These are phyloP conservation scores for Penicillium sp. DNA, from an alignment of 2,329 filamentous ascomycete genomes.

Conservation along the genomic window DNA sequence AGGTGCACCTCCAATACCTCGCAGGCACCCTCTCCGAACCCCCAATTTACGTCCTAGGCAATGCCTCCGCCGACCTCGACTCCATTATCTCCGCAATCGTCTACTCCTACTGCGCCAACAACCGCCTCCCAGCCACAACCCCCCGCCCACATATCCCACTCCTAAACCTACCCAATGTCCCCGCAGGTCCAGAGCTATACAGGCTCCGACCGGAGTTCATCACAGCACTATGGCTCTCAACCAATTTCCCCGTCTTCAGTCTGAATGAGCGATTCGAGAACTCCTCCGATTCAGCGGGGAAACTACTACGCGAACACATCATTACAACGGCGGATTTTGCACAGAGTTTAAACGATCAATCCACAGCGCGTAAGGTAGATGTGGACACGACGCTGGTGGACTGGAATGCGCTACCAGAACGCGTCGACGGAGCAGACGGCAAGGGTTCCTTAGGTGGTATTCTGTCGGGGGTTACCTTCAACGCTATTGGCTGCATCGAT, in stretches of 20 bases:
- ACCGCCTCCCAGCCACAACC: slow-evolving; percentile 41
- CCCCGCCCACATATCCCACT: slow-evolving; percentile 56
- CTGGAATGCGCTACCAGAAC: slow-evolving; percentile 47
- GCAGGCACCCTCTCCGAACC: slow-evolving; percentile 22
- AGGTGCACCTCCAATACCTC: slow-evolving; percentile 30
- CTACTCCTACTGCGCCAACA: slow-evolving; percentile 59
- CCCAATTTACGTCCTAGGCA: slow-evolving; percentile 45
- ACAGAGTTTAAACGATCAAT: slow-evolving; percentile 17
- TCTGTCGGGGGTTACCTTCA: slow-evolving; percentile 43
- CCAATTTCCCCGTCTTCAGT: slow-evolving; percentile 17
- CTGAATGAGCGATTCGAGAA: slow-evolving; percentile 26
- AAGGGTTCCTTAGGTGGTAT: slow-evolving; percentile 49
- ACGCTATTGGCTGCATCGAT: slow-evolving; percentile 59
- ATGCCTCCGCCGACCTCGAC: slow-evolving; percentile 59
- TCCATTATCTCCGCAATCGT: slow-evolving; percentile 62
- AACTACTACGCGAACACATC: slow-evolving; percentile 34
- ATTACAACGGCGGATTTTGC: slow-evolving; percentile 44
- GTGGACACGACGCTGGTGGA: slow-evolving; percentile 43
- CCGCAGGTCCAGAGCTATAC: slow-evolving; percentile 49
- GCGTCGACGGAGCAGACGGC: slow-evolving; percentile 46
- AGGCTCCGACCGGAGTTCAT: slow-evolving; percentile 60
- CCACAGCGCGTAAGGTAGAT: slow-evolving; percentile 1
- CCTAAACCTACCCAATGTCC: slow-evolving; percentile 56
- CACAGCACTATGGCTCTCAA: slow-evolving; percentile 56
- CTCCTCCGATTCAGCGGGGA: slow-evolving; percentile 24